Evolutionary conservation across 805 yeast genomes (phyloP).

Genomic region (Suhomyces canberraensis): DNA sequence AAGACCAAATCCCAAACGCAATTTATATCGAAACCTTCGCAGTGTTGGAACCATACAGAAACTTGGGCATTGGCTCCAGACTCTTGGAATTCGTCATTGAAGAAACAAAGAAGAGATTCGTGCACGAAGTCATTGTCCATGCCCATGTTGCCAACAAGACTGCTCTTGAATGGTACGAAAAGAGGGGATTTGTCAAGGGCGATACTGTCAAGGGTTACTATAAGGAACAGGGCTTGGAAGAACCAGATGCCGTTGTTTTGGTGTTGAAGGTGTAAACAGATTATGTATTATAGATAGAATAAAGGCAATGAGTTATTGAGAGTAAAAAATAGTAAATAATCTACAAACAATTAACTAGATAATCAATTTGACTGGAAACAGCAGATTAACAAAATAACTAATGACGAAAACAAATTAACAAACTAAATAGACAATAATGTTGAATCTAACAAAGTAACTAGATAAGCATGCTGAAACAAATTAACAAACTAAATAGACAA

Average conservation of each 20-base stretch:
- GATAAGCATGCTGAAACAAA: too few relatives aligned
- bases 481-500: too few relatives aligned
- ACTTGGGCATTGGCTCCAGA: slow-evolving; percentile 57
- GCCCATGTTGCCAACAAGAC: slow-evolving; percentile 45
- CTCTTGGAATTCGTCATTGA: slow-evolving; percentile 56
- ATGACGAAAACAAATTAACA: too few relatives aligned
- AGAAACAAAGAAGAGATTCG: slow-evolving; percentile 51
- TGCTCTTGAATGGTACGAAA: slow-evolving; percentile 50
- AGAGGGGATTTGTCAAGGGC: slow-evolving; percentile 45
- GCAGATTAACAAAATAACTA: too few relatives aligned
- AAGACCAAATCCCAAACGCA: slow-evolving; percentile 42
- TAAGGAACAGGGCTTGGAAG: slow-evolving; percentile 39
- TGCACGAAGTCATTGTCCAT: slow-evolving; percentile 53
- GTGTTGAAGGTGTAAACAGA: slow-evolving; percentile 6
- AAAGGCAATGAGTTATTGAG: too few relatives aligned
- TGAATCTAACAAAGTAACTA: too few relatives aligned
- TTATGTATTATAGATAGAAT: not conserved
- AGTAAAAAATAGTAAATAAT: too few relatives aligned
- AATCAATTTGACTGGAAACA: too few relatives aligned
- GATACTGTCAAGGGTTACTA: slow-evolving; percentile 46
- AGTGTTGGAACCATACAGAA: slow-evolving; percentile 62
- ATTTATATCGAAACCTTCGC: slow-evolving; percentile 66
- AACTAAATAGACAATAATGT: too few relatives aligned
- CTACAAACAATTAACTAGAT: too few relatives aligned
- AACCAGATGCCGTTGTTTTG: slow-evolving; percentile 48